Percentiles rank a stretch among this genome's conserved stretches.
Conservation (phyloP, 1,284 basidiomycete species). For the Boletus mariae region DNA sequence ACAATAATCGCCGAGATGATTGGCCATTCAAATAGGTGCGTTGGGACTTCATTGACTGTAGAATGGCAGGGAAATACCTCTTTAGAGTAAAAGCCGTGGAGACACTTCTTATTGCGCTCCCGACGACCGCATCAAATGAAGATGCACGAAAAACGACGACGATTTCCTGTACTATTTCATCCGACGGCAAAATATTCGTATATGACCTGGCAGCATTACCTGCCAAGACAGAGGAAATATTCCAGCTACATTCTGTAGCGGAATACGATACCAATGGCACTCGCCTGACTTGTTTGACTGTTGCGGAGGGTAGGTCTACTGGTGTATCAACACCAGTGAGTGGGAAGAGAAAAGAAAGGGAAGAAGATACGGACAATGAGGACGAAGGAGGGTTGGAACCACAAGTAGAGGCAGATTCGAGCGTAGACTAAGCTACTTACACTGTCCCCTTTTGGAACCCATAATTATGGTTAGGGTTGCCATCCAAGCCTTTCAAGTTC, state of each 20-base stretch:
- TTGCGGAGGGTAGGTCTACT: slow-evolving; percentile 48
- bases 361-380: slow-evolving; percentile 26
- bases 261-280: slow-evolving; percentile 83
- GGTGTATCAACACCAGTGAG: slow-evolving; percentile 18
- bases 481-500: not conserved
- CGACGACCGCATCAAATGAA: slow-evolving; percentile 26
- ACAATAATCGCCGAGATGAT: slow-evolving; percentile 57
- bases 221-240: slow-evolving; percentile 23
- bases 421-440: too few relatives aligned
- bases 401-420: not conserved
- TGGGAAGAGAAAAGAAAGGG: slow-evolving; percentile 41
- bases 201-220: slow-evolving; percentile 65
- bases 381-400: slow-evolving; percentile 30
- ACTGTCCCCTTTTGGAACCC: not conserved
- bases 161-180: slow-evolving; percentile 72
- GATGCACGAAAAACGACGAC: slow-evolving; percentile 45
- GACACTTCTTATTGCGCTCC: slow-evolving; percentile 54
- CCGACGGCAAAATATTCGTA: slow-evolving; percentile 79
- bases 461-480: not conserved
- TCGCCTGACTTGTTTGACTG: slow-evolving; percentile 73
- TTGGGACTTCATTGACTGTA: not conserved
- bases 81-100: slow-evolving; percentile 70
- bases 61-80: not conserved
- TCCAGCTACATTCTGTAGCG: slow-evolving; percentile 53
- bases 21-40: slow-evolving; percentile 74